Conservation (phyloP, 2,329 filamentous ascomycete genomes). For the Didymella sp. region DNA sequence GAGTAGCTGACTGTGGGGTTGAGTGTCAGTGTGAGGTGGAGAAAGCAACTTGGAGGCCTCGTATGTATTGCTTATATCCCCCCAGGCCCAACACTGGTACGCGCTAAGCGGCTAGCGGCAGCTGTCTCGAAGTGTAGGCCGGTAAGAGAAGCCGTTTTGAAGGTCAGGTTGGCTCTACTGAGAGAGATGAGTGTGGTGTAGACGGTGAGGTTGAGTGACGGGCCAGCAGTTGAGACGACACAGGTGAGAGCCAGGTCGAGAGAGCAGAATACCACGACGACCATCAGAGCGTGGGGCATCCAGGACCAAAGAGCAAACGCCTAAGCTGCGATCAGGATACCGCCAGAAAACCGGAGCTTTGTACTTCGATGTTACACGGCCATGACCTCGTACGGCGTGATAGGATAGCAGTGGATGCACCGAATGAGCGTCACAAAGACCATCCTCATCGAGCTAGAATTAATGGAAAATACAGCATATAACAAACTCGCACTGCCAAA, state of each 20-base stretch:
- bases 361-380: too few relatives aligned
- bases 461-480: background rate
- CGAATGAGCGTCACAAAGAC: background rate
- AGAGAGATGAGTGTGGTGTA: background rate
- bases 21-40: slow-evolving; percentile 24
- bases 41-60: slow-evolving; percentile 19
- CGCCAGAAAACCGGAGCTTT: background rate
- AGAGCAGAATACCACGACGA: background rate
- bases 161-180: background rate
- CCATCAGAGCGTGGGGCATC: background rate
- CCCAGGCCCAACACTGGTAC: background rate
- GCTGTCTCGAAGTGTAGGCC: background rate
- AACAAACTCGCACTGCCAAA: background rate
- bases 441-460: background rate
- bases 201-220: background rate
- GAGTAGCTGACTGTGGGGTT: slow-evolving; percentile 9
- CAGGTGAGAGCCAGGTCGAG: background rate
- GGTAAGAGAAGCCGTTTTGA: slow-evolving; percentile 16
- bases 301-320: too few relatives aligned
- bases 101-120: slow-evolving; percentile 4
- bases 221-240: background rate
- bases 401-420: too few relatives aligned
- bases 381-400: too few relatives aligned
- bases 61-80: slow-evolving; percentile 27
- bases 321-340: background rate